Percentiles rank a stretch among this genome's conserved stretches.
Evolutionary conservation across 2,329 filamentous ascomycete species (phyloP).

Genomic region (Lachnellula cervina): DNA sequence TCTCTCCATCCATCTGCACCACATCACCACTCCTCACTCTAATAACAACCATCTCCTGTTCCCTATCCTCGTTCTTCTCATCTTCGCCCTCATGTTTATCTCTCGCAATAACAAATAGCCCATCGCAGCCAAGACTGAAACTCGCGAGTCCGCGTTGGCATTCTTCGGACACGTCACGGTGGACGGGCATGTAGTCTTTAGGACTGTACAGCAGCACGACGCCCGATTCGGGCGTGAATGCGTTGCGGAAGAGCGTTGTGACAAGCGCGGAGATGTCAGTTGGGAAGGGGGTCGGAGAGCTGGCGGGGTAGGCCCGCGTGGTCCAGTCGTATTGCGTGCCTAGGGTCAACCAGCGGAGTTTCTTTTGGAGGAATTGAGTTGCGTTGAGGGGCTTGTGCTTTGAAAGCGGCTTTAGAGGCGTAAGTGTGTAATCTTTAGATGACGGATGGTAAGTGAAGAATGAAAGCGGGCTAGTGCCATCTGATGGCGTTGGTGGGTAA

Average conservation of each 20-base stretch:
- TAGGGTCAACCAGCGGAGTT: constrained; percentile 88
- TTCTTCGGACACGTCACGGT: constrained; percentile 87
- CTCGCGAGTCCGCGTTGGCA: constrained; percentile 75
- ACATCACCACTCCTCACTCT: constrained; percentile 80
- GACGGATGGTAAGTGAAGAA: constrained; percentile 52
- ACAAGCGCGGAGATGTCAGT: constrained; percentile 66
- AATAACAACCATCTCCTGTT: constrained; percentile 45
- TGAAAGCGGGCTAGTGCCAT: constrained; percentile 32
- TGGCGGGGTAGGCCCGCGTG: constrained; percentile 68
- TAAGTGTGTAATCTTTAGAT: constrained; percentile 56
- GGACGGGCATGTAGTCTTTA: constrained; percentile 85
- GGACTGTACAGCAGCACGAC: constrained; percentile 91
- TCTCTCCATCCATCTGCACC: constrained; percentile 79
- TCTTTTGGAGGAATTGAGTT: constrained; percentile 68
- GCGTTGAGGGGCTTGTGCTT: constrained; percentile 71
- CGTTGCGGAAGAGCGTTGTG: constrained; percentile 62
- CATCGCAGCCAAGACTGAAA: constrained; percentile 84
- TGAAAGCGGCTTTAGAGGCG: constrained; percentile 50
- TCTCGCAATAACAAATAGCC: constrained; percentile 77
- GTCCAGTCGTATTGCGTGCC: constrained; percentile 97
- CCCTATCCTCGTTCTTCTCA: constrained; percentile 23
- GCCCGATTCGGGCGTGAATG: constrained; percentile 74
- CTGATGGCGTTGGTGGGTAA: constrained; percentile 39
- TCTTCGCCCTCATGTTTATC: constrained; percentile 21
- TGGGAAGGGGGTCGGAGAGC: constrained; percentile 66